Base-by-base conservation (phyloP, 176 grass and related monocot genomes). In the Carex pumila region DNA sequence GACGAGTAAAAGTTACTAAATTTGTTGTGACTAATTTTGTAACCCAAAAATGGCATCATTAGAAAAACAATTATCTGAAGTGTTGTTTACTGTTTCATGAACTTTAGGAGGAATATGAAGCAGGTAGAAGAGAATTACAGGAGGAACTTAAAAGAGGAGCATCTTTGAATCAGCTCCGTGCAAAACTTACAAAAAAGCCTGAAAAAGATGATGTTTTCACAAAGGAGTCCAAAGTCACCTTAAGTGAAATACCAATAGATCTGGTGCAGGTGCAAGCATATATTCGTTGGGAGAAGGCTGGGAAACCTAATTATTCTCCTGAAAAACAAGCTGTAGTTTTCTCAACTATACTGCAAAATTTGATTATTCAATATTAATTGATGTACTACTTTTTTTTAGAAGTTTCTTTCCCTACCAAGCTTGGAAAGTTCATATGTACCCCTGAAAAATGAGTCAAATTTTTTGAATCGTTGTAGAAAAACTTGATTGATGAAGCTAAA, bases 261-360 rank as follows among this genome's bases (percentile, higher is more conserved):
- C 87, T 93, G 85, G 92, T 97, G 66, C 94, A 94, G 86, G 90
- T 94, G 30, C 94, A 94, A 61, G 81, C 94, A 74, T 97, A 88
- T 84, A 89, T 97, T 75, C 89, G 94, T 84, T 97, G 94, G 94
- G 94, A 97, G 63, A 90, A 91, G 85, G 94, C 92, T 18, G 94
- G 94, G 75, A 97, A 94, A 84, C 94, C 94, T 89, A 94, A 94
- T 79, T 94, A 97, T 87, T 4, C 89, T 71, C 90, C 87, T 7
- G 92, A 94, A 82, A 92, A 94, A 80, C 94, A 97, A 86, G 74
- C 83, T 87, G 94, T 97, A 88, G 84, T 55, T 15, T 64, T 83
- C 79, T 91, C 18, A 81, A 74, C 80, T 64, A 72, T 83, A 15
- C 84, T 39, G 7, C 31, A 1, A 31, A 55, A 36, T 34, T 60